Evolutionary conservation across 1,284 basidiomycete species (phyloP).

Genomic region (Cryptococcus maquisensis): DNA sequence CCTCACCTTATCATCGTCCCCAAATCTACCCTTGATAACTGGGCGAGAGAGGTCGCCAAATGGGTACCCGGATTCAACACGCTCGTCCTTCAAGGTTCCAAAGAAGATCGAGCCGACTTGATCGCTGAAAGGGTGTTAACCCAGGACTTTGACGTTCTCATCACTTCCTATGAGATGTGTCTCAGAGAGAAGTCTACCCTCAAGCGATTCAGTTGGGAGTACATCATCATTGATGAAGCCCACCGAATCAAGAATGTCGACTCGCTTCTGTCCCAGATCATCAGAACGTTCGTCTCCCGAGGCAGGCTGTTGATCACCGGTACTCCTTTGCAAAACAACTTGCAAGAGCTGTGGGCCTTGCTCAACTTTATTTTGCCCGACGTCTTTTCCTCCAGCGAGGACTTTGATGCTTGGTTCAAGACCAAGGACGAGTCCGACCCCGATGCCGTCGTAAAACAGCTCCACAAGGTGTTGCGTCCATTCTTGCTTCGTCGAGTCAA

Average conservation of each 20-base stretch:
- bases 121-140: constrained; percentile 75
- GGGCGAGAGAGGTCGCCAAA: constrained; percentile 84
- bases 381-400: constrained; percentile 63
- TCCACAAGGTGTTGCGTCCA: constrained; percentile 94
- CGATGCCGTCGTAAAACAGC: constrained; percentile 87
- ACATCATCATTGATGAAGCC: constrained; percentile 98
- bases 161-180: constrained; percentile 97
- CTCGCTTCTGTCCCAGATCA: constrained; percentile 92
- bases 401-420: constrained; percentile 74
- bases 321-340: constrained; percentile 94
- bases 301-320: constrained; percentile 93
- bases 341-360: constrained; percentile 94
- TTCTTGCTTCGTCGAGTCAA: constrained; percentile 95
- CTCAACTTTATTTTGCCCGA: constrained; percentile 85
- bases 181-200: constrained; percentile 87
- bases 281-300: constrained; percentile 82
- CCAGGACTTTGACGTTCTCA: constrained; percentile 88
- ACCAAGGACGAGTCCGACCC: constrained; percentile 66
- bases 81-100: constrained; percentile 76
- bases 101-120: constrained; percentile 81
- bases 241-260: constrained; percentile 99
- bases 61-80: constrained; percentile 91
- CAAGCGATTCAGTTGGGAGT: constrained; percentile 95
- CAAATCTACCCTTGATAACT: constrained; percentile 96
- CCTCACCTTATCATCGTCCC: constrained; percentile 95